Percentiles rank a stretch among this genome's conserved stretches.
These are phyloP conservation scores for Nephelium lappaceum DNA, from an alignment of 345 rosid species.

Conservation along the genomic window DNA sequence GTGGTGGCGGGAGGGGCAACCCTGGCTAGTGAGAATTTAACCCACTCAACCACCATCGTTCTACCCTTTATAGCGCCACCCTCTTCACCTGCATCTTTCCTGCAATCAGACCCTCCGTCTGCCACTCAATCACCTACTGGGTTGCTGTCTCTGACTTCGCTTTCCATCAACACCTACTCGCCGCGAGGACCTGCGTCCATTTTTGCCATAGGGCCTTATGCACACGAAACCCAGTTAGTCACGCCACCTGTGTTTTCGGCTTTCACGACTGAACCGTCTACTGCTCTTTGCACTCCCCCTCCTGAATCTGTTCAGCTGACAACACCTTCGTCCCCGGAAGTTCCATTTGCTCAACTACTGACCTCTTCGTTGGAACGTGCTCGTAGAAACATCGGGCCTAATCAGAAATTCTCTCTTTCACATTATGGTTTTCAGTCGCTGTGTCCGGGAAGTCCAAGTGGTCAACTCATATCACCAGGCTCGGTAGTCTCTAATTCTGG, in stretches of 20 bases:
- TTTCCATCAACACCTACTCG: constrained; percentile 59
- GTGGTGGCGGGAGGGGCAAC: constrained; percentile 42
- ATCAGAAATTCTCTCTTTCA: constrained; percentile 65
- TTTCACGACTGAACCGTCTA: constrained; percentile 85
- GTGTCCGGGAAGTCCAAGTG: constrained; percentile 86
- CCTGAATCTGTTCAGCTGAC: constrained; percentile 80
- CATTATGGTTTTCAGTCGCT: constrained; percentile 66
- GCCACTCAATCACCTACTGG: constrained; percentile 77
- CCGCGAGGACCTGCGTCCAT: constrained; percentile 70
- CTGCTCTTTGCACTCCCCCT: constrained; percentile 93
- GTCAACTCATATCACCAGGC: constrained; percentile 79
- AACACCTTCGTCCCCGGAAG: constrained; percentile 96
- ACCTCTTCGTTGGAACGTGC: constrained; percentile 87
- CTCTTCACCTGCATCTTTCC: constrained; percentile 90
- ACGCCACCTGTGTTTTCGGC: constrained; percentile 98
- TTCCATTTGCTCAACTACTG: constrained; percentile 89
- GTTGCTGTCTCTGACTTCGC: constrained; percentile 53
- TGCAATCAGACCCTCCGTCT: constrained; percentile 85
- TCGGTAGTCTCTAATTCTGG: constrained; percentile 81
- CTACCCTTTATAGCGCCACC: constrained; percentile 92
- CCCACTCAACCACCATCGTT: constrained; percentile 48
- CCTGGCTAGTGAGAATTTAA: constrained; percentile 39
- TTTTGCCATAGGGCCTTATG: constrained; percentile 85
- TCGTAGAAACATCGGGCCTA: constrained; percentile 58
- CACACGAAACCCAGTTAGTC: constrained; percentile 91